phyloP scores from a whole-genome alignment of 805 yeast species.

The Kuraishia hungarica region DNA sequence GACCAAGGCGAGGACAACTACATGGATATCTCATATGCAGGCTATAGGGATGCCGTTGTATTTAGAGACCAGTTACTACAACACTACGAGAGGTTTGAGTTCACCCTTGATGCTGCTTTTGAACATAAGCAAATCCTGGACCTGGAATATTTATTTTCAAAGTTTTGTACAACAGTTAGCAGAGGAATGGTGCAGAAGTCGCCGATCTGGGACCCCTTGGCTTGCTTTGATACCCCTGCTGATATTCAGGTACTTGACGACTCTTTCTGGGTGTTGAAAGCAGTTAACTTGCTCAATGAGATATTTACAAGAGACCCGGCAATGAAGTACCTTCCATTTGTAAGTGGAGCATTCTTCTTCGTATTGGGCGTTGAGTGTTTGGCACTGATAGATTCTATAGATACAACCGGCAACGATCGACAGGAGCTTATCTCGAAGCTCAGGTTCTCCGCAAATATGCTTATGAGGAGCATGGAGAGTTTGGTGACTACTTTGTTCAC shows the following conservation, averaged over 20 bases:
- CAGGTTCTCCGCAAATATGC: neutral
- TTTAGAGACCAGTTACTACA: neutral
- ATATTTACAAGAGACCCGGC: neutral
- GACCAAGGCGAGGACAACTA: neutral
- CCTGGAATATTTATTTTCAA: neutral
- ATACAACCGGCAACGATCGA: neutral
- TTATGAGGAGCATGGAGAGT: constrained; percentile 1
- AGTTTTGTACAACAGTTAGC: neutral
- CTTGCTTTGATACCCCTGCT: neutral
- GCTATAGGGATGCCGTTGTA: neutral
- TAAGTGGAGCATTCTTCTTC: constrained; percentile 2
- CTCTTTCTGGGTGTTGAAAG: neutral
- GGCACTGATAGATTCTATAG: constrained; percentile 2
- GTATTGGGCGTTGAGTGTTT: constrained; percentile 5
- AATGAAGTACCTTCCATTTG: neutral
- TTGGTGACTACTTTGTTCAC: neutral
- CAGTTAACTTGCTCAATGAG: neutral
- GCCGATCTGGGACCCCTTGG: constrained; percentile 1
- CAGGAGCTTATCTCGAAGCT: neutral
- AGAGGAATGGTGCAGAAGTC: neutral
- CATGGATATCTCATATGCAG: neutral
- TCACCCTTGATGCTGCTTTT: neutral
- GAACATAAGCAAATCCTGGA: neutral
- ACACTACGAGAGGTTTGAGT: neutral
- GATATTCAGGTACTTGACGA: neutral